Percentiles rank a stretch among this genome's conserved stretches.
phyloP scores from a whole-genome alignment of 2,329 filamentous ascomycete species.

The Lanzia echinophila region DNA sequence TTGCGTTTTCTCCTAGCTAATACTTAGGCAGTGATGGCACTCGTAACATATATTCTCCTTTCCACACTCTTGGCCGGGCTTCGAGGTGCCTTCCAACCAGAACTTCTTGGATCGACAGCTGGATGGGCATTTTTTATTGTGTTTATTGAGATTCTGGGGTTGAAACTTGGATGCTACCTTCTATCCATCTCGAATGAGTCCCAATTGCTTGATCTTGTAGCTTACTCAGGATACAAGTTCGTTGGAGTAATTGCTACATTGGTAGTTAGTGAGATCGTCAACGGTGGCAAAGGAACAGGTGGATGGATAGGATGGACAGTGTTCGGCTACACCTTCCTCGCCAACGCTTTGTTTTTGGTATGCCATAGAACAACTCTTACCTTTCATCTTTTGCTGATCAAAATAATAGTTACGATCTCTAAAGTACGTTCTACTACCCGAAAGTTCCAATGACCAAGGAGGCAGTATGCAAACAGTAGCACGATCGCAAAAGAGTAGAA shows the following conservation, averaged over 20 bases:
- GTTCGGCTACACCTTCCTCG: conserved; percentile 86
- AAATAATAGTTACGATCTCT: conserved; percentile 72
- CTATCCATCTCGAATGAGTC: conserved; percentile 90
- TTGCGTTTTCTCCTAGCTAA: neutral
- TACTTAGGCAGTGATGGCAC: conserved; percentile 64
- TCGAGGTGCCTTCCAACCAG: conserved; percentile 85
- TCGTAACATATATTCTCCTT: conserved; percentile 94
- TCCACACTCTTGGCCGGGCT: conserved; percentile 86
- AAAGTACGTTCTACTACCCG: conserved; percentile 90
- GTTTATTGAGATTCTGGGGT: conserved; percentile 76
- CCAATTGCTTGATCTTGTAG: conserved; percentile 86
- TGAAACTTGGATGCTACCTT: conserved; percentile 91
- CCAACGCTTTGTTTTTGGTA: conserved; percentile 93
- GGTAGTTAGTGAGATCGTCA: conserved; percentile 69
- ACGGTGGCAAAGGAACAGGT: conserved; percentile 72
- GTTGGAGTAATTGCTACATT: conserved; percentile 92
- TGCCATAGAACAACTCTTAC: conserved; percentile 26
- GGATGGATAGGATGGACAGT: conserved; percentile 84
- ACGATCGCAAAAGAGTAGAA: conserved; percentile 75
- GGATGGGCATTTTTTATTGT: conserved; percentile 72
- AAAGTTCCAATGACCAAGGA: conserved; percentile 60
- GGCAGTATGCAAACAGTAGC: conserved; percentile 64
- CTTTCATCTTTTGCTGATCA: neutral
- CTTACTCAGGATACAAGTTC: conserved; percentile 98
- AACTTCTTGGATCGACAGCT: conserved; percentile 84